phyloP scores from a whole-genome alignment of 176 grass and related monocot species.

The Oryza australiensis region DNA sequence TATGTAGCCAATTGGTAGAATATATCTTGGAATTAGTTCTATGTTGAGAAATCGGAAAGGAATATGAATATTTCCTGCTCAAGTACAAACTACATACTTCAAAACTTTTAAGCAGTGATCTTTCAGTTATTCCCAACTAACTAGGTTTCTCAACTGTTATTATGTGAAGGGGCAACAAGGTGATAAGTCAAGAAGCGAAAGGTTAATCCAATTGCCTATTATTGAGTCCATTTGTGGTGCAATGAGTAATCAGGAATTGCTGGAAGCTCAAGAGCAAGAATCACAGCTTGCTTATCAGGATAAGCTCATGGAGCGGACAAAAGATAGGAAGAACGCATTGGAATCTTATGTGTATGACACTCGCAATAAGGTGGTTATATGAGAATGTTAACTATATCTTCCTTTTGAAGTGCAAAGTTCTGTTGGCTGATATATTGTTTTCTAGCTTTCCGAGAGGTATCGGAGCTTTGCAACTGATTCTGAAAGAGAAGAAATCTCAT shows the following conservation, averaged over 20 bases:
- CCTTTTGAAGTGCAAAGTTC: slow-evolving; percentile 12
- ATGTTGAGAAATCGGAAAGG: slow-evolving; percentile 21
- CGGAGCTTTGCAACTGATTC: slow-evolving; percentile 87
- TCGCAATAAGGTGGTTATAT: slow-evolving; percentile 77
- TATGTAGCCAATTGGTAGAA: background rate
- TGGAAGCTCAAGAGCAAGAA: slow-evolving; percentile 81
- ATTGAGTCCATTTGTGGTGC: slow-evolving; percentile 61
- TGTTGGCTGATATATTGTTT: slow-evolving; percentile 32
- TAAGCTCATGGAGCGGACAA: slow-evolving; percentile 78
- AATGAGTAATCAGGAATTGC: slow-evolving; percentile 64
- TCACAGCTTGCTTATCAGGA: slow-evolving; percentile 71
- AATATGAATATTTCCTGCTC: background rate
- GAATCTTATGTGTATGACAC: slow-evolving; percentile 94
- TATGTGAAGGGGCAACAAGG: slow-evolving; percentile 44
- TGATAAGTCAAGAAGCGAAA: slow-evolving; percentile 50
- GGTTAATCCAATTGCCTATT: slow-evolving; percentile 50
- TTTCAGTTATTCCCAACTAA: slow-evolving; percentile 23
- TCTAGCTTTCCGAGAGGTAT: slow-evolving; percentile 91
- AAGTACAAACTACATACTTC: background rate
- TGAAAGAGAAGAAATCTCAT: slow-evolving; percentile 81
- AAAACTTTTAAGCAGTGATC: background rate
- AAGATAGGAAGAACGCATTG: slow-evolving; percentile 92
- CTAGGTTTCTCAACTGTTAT: slow-evolving; percentile 24
- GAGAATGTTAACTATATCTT: slow-evolving; percentile 11
- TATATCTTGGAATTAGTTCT: slow-evolving; percentile 20